These are phyloP conservation scores for Exobasidium rhododendri DNA, from an alignment of 1,284 basidiomycete species.

Conservation along the genomic window DNA sequence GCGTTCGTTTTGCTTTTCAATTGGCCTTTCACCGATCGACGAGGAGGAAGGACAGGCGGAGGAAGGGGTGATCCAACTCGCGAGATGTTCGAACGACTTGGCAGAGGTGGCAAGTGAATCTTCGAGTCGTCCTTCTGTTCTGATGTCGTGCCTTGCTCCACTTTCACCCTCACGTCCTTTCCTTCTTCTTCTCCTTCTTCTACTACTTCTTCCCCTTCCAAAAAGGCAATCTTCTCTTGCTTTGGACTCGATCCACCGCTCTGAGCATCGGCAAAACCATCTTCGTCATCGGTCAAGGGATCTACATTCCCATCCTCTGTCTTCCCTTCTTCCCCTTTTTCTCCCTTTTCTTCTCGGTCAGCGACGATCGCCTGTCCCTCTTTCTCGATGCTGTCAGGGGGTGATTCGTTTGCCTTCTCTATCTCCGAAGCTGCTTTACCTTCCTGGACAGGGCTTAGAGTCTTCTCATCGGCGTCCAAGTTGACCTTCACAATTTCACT, in stretches of 20 bases:
- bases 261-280: constrained; percentile 7
- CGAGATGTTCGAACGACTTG: not conserved
- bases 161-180: constrained; percentile 9
- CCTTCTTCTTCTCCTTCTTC: not conserved
- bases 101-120: constrained; percentile 13
- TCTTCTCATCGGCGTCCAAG: constrained; percentile 17
- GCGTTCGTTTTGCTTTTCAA: not conserved
- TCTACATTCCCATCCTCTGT: not conserved
- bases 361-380: constrained; percentile 14
- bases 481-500: not conserved
- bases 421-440: constrained; percentile 15
- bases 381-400: too few relatives aligned
- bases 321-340: constrained; percentile 11
- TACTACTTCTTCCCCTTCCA: not conserved
- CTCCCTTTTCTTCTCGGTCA: constrained; percentile 19
- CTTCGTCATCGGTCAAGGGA: constrained; percentile 12
- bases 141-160: not conserved
- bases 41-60: constrained; percentile 20
- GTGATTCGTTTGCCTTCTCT: constrained; percentile 25
- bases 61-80: constrained; percentile 9
- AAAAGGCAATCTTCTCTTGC: not conserved
- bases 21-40: constrained; percentile 10
- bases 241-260: not conserved
- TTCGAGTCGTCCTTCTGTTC: not conserved
- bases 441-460: constrained; percentile 16